Base-by-base conservation (phyloP, 164 flowering plant genomes). In the Chimonanthus praecox region DNA sequence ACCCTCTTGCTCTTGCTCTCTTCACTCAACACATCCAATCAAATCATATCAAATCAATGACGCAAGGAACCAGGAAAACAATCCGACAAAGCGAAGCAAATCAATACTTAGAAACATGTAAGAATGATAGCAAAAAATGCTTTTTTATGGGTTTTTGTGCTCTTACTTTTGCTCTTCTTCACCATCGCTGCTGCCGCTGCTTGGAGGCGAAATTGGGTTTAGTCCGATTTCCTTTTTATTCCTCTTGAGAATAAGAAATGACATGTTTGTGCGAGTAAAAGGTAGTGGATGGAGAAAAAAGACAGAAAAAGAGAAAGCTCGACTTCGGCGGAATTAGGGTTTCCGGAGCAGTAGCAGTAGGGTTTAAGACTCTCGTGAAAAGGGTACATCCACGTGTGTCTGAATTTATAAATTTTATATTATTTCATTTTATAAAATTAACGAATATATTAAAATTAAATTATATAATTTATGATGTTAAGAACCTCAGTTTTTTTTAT, bases 1-100 rank as follows among this genome's bases (percentile, higher is more conserved):
- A 92, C 89, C 64, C 98, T 83, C 88, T 92, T 96, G 69, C 99
- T 94, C 88, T 92, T 96, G 73, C 97, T 94, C 95, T 94, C 97
- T 91, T 78, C 70, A 73, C 1, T 33, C 33, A 33, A 33, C 33
- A 33, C 33, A 15, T 33, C 43, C 8, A 33, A 54, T 54, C 16
- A 13, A 54, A 10, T 5, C 11, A 54, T 9, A 54, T 9, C 60
- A 54, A n/a, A 54, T 54, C 16, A 13, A 54, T 11, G 1, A 10
- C 16, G 11, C n/a, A 64, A 16, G 71, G 15, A 21, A 46, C 43
- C 64, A 9, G 21, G 33, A 33, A 13, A 51, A 66, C 8, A 43
- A 50, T 33, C 33, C 33, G 1, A 33, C 33, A 1, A 33, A 33
- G 33, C 2, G 33, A 33, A 33, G 33, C 3, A 8, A 45, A 33